A percentile compares a stretch with the other conserved stretches of the same genome.
phyloP scores from a whole-genome alignment of 768 basidiomycete species.

The Hericium alpestre region DNA sequence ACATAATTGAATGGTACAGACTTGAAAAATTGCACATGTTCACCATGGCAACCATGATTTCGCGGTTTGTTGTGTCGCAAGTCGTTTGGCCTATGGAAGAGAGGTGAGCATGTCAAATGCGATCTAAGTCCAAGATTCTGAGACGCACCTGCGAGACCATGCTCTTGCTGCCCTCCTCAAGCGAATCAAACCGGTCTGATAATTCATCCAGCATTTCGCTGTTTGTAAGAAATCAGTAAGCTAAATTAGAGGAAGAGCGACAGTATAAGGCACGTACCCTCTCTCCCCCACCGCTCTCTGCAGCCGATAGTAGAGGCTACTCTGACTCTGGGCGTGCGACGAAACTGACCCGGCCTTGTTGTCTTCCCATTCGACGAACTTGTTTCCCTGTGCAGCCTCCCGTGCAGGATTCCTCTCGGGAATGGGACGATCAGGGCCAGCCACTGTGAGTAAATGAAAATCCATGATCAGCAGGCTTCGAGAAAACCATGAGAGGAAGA shows the following conservation, averaged over 20 bases:
- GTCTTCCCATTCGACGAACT: conserved; percentile 6
- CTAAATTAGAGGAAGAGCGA: neutral
- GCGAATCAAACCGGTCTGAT: conserved; percentile 49
- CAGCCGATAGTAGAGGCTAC: conserved; percentile 21
- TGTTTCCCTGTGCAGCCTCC: neutral
- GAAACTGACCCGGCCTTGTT: conserved; percentile 6
- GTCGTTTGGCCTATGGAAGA: conserved; percentile 36
- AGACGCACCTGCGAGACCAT: conserved; percentile 50
- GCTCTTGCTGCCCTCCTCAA: conserved; percentile 56
- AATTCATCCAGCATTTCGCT: conserved; percentile 56
- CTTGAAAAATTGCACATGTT: neutral
- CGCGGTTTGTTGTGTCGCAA: conserved; percentile 52
- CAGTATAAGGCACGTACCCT: conserved; percentile 33
- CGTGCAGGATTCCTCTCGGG: conserved; percentile 23
- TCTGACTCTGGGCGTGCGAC: conserved; percentile 14
- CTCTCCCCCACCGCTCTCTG: conserved; percentile 47
- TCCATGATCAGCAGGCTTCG: neutral
- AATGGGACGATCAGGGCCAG: conserved; percentile 52
- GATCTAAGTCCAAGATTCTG: neutral
- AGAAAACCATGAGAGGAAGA: neutral
- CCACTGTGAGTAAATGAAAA: conserved; percentile 33
- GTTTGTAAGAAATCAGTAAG: neutral
- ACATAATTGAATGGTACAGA: too few relatives aligned
- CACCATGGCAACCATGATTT: conserved; percentile 47
- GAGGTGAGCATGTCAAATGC: neutral